phyloP scores from a whole-genome alignment of 805 yeast genomes.

The Ogataea pini region DNA sequence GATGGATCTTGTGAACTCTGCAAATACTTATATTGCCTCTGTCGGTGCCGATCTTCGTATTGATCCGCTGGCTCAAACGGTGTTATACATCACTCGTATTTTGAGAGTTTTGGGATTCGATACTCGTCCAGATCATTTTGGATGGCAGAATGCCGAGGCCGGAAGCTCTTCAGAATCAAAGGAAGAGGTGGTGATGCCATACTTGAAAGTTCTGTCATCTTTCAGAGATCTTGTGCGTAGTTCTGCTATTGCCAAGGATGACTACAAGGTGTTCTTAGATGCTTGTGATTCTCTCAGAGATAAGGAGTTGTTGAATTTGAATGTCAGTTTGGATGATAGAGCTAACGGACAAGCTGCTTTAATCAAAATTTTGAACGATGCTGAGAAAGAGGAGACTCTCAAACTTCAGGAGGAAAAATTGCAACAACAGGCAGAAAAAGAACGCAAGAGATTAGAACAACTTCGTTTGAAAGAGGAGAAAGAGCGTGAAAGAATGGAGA shows the following conservation, averaged over 20 bases:
- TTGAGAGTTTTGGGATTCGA: constrained; percentile 76
- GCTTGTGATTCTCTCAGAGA: constrained; percentile 77
- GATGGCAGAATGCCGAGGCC: constrained; percentile 58
- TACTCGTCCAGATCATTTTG: constrained; percentile 65
- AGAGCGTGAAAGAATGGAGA: constrained; percentile 61
- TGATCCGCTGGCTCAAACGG: constrained; percentile 65
- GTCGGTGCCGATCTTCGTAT: constrained; percentile 53
- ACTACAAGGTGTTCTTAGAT: constrained; percentile 54
- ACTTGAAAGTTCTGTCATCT: constrained; percentile 68
- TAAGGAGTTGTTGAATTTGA: constrained; percentile 67
- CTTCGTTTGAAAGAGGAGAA: constrained; percentile 61
- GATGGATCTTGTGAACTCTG: constrained; percentile 64
- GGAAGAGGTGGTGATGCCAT: constrained; percentile 81
- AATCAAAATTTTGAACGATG: constrained; percentile 72
- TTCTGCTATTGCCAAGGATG: constrained; percentile 63
- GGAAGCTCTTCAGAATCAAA: constrained; percentile 26
- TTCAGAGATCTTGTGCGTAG: constrained; percentile 83
- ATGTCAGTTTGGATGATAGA: constrained; percentile 88
- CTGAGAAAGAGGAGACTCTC: constrained; percentile 67
- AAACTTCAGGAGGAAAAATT: constrained; percentile 61
- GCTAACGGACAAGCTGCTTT: constrained; percentile 75
- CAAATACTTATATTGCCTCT: constrained; percentile 72
- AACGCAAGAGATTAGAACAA: constrained; percentile 55
- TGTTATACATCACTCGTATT: constrained; percentile 70
- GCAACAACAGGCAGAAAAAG: constrained; percentile 39